Percentiles rank a stretch among this genome's conserved stretches.
phyloP scores from a whole-genome alignment of 352 stramenopile species.

The Globisporangium lucens region DNA sequence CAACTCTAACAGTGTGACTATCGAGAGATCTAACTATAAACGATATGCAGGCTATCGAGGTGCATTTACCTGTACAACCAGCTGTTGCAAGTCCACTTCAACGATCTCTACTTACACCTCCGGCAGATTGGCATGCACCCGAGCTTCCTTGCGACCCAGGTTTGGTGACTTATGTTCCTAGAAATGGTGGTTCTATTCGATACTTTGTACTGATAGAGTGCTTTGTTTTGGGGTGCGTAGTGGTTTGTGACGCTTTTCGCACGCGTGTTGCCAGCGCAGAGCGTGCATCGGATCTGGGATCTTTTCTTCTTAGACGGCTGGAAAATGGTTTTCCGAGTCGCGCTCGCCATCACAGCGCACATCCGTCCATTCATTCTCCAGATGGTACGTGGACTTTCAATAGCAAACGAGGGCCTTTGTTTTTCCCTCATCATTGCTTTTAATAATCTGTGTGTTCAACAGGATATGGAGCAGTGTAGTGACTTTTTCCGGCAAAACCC shows the following conservation, averaged over 20 bases:
- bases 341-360: conserved; percentile 57
- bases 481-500: conserved; percentile 68
- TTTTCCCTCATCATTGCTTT: neutral
- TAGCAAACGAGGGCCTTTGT: neutral
- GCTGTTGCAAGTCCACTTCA: conserved; percentile 64
- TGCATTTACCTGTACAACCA: conserved; percentile 81
- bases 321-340: conserved; percentile 73
- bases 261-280: conserved; percentile 40
- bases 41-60: conserved; percentile 37
- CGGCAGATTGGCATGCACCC: conserved; percentile 80
- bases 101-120: conserved; percentile 58
- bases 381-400: conserved; percentile 34
- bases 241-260: conserved; percentile 88
- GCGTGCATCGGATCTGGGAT: conserved; percentile 68
- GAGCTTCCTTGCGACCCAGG: conserved; percentile 75
- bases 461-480: conserved; percentile 77
- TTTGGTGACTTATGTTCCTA: conserved; percentile 18
- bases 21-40: neutral
- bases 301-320: conserved; percentile 73
- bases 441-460: neutral
- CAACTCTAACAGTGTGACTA: neutral
- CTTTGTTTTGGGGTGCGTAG: conserved; percentile 21
- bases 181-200: neutral
- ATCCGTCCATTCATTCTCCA: conserved; percentile 52
- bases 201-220: neutral